A percentile compares a stretch with the other conserved stretches of the same genome.
Evolutionary conservation across 2,329 filamentous ascomycete species (phyloP).

Genomic region (Neonectria punicea): DNA sequence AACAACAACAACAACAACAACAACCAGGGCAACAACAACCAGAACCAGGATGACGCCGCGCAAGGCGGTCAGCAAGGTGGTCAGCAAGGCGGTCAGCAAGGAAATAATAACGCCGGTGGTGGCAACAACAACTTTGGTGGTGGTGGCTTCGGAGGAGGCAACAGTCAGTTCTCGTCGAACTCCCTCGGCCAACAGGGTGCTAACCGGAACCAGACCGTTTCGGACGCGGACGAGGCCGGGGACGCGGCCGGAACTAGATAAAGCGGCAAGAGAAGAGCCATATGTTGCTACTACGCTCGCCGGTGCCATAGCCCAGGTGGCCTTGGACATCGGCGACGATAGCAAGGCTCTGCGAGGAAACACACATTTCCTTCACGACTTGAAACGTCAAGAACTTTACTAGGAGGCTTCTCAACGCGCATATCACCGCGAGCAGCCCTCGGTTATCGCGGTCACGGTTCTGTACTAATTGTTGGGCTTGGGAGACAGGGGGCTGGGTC

Average conservation of each 20-base stretch:
- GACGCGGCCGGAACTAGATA: conserved; percentile 2
- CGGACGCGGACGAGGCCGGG: not conserved
- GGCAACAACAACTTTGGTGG: not conserved
- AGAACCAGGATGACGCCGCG: conserved; percentile 19
- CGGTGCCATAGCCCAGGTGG: conserved; percentile 5
- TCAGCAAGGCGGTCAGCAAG: not conserved
- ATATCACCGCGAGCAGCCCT: not conserved
- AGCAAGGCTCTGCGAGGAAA: not conserved
- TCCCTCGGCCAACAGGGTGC: not conserved
- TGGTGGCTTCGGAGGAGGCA: not conserved
- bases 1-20: conserved; percentile 25
- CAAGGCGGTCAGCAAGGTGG: conserved; percentile 19
- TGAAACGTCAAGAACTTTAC: not conserved
- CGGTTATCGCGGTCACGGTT: not conserved
- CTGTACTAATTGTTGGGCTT: conserved; percentile 9
- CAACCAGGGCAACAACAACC: conserved; percentile 16
- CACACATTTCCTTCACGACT: not conserved
- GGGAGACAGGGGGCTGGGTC: not conserved
- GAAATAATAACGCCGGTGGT: not conserved
- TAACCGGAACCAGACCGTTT: conserved; percentile 10
- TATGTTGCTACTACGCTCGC: not conserved
- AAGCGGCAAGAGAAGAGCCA: not conserved
- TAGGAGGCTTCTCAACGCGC: not conserved
- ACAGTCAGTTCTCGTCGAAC: conserved; percentile 3
- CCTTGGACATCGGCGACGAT: not conserved